Conservation (phyloP, 257 asterid genomes). For the Solanum chilense region DNA sequence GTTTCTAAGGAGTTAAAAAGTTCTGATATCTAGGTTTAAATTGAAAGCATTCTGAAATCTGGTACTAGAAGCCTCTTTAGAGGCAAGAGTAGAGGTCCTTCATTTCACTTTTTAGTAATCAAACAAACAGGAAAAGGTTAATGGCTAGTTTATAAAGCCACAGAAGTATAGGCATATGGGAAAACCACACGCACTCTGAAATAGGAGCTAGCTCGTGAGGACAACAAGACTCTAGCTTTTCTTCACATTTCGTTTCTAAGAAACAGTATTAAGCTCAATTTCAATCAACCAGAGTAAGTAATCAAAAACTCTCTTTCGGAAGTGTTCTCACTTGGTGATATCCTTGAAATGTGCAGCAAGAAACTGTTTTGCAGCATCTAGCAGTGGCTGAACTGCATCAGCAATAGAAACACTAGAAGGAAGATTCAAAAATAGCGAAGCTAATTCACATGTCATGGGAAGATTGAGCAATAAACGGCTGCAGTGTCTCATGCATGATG, state of each 20-base stretch:
- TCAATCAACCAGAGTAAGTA: neutral
- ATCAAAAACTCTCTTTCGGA: neutral
- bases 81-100: neutral
- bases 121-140: neutral
- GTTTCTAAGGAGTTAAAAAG: neutral
- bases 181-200: neutral
- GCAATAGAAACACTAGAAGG: slow-evolving; percentile 1
- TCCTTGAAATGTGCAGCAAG: slow-evolving; percentile 8
- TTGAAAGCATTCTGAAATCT: neutral
- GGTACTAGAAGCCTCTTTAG: neutral
- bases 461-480: neutral
- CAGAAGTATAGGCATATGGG: neutral
- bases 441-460: slow-evolving; percentile 10
- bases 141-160: neutral
- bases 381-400: neutral
- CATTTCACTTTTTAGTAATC: neutral
- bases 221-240: neutral
- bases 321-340: neutral
- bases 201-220: neutral
- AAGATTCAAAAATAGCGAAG: slow-evolving; percentile 2
- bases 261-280: neutral
- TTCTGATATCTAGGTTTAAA: neutral
- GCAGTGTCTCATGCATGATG: slow-evolving; percentile 9
- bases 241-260: neutral
- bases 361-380: slow-evolving; percentile 6